Base-by-base conservation (phyloP, 2,329 filamentous ascomycete genomes). In the Alternaria arbusti region DNA sequence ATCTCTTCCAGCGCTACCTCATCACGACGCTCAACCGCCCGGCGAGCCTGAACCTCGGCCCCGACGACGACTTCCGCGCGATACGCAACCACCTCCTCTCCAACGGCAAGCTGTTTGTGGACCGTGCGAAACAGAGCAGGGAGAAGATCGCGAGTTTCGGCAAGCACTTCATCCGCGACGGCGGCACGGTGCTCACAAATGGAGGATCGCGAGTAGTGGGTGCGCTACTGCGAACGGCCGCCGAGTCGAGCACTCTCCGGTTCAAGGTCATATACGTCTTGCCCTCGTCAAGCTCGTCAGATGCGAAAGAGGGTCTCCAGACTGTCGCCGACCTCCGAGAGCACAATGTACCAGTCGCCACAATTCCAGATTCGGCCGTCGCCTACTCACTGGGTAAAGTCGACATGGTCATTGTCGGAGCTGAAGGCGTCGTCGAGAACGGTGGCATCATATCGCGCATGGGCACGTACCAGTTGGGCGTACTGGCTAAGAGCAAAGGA, bases 1-100 rank as follows among this genome's bases (percentile, higher is more conserved):
- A 97, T 79, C 89, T 98, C 63, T 98, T 99, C 85, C 92, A 96
- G 79, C 91, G 95, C 78, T 98, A 97, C 82, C 88, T 99, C 71
- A 91, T 97, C 74, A 89, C 90, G 60, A 93, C 87, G 20, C 80
- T 90, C 71, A 86, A 89, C 78, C 81, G 85, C 65, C 84, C 87
- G 15, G 72, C 74, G 17, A 76, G 74, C 58, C 59, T 78, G 40
- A 75, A 76, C 44, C 77, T 84, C 7, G 84, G 84, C 22, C 83
- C 85, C 2, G 81, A 82, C 10, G 86, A 85, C n/a, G 90, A 91
- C 76, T 98, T 98, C 80, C 91, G 94, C 67, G 88, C 90, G 54
- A 91, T 97, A 59, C 87, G 92, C 67, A 89, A 90, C 74, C 93
- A 97, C 82, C 86, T 98, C 26, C 85, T 98, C 56, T 89, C 89